Evolutionary conservation across 2,329 filamentous ascomycete genomes (phyloP).

Genomic region (Eutypella sp.): DNA sequence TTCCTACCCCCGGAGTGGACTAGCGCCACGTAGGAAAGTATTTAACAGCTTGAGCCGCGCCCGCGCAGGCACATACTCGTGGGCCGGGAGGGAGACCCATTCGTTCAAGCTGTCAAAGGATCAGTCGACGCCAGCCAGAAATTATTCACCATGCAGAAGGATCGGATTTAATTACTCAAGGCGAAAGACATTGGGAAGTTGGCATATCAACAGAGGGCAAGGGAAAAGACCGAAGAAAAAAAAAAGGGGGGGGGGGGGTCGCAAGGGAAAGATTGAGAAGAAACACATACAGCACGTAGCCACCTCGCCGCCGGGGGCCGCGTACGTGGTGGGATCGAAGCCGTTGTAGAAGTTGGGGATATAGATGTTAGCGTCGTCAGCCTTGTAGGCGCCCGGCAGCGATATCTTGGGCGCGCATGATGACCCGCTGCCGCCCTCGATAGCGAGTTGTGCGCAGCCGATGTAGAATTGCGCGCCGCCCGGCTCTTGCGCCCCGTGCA

Average conservation of each 20-base stretch:
- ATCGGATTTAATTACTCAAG: no score
- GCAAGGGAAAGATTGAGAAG: neutral
- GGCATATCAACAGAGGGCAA: neutral
- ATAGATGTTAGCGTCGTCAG: constrained; percentile 23
- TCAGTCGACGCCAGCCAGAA: no score
- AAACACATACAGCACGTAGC: constrained; percentile 9
- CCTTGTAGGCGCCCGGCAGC: constrained; percentile 26
- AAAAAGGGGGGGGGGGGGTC: neutral
- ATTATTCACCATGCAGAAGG: no score
- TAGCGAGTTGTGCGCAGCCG: constrained; percentile 27
- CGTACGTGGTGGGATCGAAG: constrained; percentile 27
- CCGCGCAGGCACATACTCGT: no score
- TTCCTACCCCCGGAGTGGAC: no score
- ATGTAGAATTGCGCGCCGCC: constrained; percentile 31
- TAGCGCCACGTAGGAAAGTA: no score
- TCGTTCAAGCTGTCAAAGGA: no score
- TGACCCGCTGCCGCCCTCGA: constrained; percentile 23
- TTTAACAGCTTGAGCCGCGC: no score
- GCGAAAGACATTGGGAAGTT: no score
- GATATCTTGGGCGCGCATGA: constrained; percentile 27
- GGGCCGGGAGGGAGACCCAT: no score
- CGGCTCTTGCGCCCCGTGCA: constrained; percentile 23
- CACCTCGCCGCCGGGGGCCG: constrained; percentile 20
- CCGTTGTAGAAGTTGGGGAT: constrained; percentile 28
- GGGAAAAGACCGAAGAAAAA: neutral